Conservation (phyloP, 2,329 filamentous ascomycete species). For the Cytospora paraplurivora region DNA sequence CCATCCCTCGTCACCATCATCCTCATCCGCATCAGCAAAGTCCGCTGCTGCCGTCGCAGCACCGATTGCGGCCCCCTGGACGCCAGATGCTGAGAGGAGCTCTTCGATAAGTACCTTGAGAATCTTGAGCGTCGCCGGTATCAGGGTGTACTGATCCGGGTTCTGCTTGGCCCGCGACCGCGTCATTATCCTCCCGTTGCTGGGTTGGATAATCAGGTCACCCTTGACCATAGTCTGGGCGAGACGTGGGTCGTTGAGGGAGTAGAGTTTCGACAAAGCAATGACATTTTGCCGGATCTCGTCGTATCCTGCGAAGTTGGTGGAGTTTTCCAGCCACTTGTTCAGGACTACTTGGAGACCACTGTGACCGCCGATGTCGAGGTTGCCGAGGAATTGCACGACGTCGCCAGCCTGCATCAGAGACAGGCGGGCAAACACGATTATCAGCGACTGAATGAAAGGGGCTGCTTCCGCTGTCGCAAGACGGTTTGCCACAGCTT, state of each 20-base stretch:
- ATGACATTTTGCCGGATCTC: constrained; percentile 97
- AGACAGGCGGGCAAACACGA: constrained; percentile 91
- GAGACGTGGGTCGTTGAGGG: constrained; percentile 79
- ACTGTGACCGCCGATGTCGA: constrained; percentile 76
- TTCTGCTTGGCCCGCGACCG: constrained; percentile 86
- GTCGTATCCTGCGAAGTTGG: constrained; percentile 97
- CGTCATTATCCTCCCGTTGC: constrained; percentile 87
- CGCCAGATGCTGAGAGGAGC: constrained; percentile 76
- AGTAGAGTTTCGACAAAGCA: constrained; percentile 88
- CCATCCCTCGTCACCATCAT: constrained; percentile 81
- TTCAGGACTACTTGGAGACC: constrained; percentile 87
- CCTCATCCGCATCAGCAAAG: constrained; percentile 58
- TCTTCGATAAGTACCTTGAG: constrained; percentile 95
- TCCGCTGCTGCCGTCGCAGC: constrained; percentile 63
- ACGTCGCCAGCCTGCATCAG: constrained; percentile 85
- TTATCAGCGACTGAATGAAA: constrained; percentile 93
- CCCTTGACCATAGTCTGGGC: constrained; percentile 84
- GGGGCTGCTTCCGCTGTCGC: constrained; percentile 80
- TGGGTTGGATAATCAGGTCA: constrained; percentile 75
- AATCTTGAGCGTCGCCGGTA: constrained; percentile 90
- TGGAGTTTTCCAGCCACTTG: constrained; percentile 97
- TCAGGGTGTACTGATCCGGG: constrained; percentile 85
- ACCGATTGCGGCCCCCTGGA: constrained; percentile 59
- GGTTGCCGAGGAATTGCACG: constrained; percentile 84
- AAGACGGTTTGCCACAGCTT: constrained; percentile 83